Base-by-base conservation (phyloP, 2,329 filamentous ascomycete species). In the Colletotrichum orbiculare region DNA sequence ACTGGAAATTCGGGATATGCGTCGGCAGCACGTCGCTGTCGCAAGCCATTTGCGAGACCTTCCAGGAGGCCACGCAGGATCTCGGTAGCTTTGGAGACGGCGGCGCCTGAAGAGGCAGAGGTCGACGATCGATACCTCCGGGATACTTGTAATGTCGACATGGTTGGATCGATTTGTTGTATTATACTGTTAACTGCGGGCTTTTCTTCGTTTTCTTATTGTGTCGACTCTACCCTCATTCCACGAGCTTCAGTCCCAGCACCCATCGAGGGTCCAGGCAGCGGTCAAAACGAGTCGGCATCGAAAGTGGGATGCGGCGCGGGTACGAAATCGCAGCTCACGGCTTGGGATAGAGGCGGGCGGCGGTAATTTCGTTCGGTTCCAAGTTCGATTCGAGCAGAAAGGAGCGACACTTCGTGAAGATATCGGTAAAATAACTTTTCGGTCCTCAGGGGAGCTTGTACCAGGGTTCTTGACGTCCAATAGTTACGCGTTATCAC, bases 101-200 rank as follows among this genome's bases (percentile, higher is more conserved):
- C 76, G 67, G 82, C 80, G 54, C 85, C 80, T 50, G 78, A 81
- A 47, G 88, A 90, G 66, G 86, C 81, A 65, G 87, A 86, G 46
- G 88, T 91, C 64, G 87, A 89, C 66, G 88, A 89, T 69, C 88
- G 86, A 73, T 88, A 88, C 66, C 88, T 84, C 74, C 86, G 81
- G 49, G 64, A 64, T 46, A 66, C 63, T 61, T 83, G 78, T 68
- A 81, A 81, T 64, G 79, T 75, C 67, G 85, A 81, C 82, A 87
- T 87, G 73, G 73, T 83, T 66, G 46, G 54, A 2, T 35, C 48
- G 41, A 6, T 15, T 64, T 66, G 47, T 64, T 68, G 53, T 49
- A n/a, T 43, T 25, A 25, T 25, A 25, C 25, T 25, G 25, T 25
- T 25, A 4, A 25, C 25, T 25, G 25, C 25, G 4, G 25, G 25